Conservation (phyloP, 306 rosid genomes). For the Abrus precatorius region DNA sequence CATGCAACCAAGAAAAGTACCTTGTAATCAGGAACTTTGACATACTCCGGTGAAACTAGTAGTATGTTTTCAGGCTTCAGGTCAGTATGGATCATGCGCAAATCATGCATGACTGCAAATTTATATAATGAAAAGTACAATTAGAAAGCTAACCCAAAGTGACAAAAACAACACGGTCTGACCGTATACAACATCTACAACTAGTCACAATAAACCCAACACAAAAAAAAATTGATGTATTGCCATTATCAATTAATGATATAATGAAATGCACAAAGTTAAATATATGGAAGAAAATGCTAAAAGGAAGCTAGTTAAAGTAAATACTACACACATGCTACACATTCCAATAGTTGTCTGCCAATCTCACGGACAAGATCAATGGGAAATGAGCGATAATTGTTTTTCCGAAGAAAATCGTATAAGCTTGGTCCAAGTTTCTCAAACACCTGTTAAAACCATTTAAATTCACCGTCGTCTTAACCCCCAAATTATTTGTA, state of each 20-base stretch:
- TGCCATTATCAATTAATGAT: background rate
- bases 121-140: background rate
- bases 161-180: background rate
- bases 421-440: conserved; percentile 99
- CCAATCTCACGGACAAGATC: conserved; percentile 99
- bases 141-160: conserved; percentile 20
- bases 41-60: conserved; percentile 73
- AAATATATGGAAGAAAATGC: conserved; percentile 22
- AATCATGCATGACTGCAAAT: conserved; percentile 92
- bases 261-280: background rate
- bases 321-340: conserved; percentile 99
- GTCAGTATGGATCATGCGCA: conserved; percentile 86
- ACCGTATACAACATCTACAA: background rate
- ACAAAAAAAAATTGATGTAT: background rate
- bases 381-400: conserved; percentile 99
- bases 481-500: conserved; percentile 74
- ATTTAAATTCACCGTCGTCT: conserved; percentile 85
- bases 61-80: conserved; percentile 95
- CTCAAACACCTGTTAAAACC: conserved; percentile 99
- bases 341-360: conserved; percentile 99
- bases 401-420: conserved; percentile 99
- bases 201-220: background rate
- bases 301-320: conserved; percentile 58
- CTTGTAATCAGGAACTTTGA: conserved; percentile 83
- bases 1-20: background rate